Evolutionary conservation across 164 flowering plant genomes (phyloP), one percentile per base, ranked within the genome.

Genomic region (Tinospora cordifolia): DNA sequence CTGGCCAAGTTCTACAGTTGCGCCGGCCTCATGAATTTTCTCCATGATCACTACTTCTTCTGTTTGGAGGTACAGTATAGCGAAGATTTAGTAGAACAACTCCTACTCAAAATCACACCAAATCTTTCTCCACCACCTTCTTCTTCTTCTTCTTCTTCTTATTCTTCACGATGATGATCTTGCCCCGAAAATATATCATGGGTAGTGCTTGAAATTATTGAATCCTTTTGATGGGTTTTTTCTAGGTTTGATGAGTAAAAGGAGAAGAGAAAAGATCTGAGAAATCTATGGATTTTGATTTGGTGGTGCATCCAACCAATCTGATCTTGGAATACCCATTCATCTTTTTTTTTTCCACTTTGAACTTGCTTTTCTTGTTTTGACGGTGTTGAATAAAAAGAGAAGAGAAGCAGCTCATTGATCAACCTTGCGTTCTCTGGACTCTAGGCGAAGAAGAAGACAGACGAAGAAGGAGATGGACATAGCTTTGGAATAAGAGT

Each of bases 261-360:
- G 65, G 67, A 34, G 65, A 70, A 19, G 83, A 49, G 8, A 65
- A 57, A 49, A 76, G 79, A 78, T 82, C 87, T 74, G 87, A 78
- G 30, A 81, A 80, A 59, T 85, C 85, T 9, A 79, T 72, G 75
- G 85, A 85, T 79, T 76, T 83, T 75, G 88, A 79, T 62, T 74
- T 74, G 11, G 38, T 72, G 67, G 67, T 71, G 62, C 66, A 72
- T 9, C 60, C 60, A 3, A 67, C 69, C 21, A 26, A 47, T 74
- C 66, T 81, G 68, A 85, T 77, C 80, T 81, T 87, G 6, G 86
- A 76, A 69, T 87, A 85, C 65, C 87, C 82, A 74, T 75, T 75
- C 87, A 84, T 87, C 19, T 44, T 63, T 41, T n/a, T n/a, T n/a
- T 46, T 25, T 51, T 10, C 4, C 36, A 9, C 54, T 65, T 8